These are phyloP conservation scores for Staphylotrichum tortipilum DNA, from an alignment of 495 filamentous ascomycete species.

Conservation along the genomic window DNA sequence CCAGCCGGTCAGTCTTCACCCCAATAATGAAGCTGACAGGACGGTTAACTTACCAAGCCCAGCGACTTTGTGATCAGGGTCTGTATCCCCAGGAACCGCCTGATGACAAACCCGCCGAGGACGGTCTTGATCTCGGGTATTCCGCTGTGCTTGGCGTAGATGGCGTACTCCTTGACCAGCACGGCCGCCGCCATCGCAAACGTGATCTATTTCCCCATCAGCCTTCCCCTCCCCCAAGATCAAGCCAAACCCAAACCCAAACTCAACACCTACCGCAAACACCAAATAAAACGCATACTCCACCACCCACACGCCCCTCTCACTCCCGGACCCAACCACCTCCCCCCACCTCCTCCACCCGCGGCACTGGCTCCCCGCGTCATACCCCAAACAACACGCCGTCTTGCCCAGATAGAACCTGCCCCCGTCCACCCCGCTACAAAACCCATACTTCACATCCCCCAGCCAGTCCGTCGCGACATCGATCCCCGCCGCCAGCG, in stretches of 20 bases:
- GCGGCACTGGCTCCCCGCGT: conserved; percentile 64
- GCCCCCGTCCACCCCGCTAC: conserved; percentile 64
- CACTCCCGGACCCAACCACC: conserved; percentile 52
- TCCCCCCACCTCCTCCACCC: conserved; percentile 82
- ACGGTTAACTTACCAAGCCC: conserved; percentile 59
- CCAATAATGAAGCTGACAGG: background rate
- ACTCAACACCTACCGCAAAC: conserved; percentile 55
- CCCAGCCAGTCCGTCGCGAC: conserved; percentile 91
- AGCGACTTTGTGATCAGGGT: conserved; percentile 86
- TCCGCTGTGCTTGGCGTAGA: conserved; percentile 89
- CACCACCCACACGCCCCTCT: conserved; percentile 63
- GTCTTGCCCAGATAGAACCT: conserved; percentile 80
- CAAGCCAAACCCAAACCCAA: conserved; percentile 18
- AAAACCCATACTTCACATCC: conserved; percentile 89
- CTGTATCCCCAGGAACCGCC: conserved; percentile 86
- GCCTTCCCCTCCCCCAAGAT: background rate
- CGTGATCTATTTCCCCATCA: conserved; percentile 44
- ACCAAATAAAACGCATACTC: conserved; percentile 81
- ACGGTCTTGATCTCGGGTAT: conserved; percentile 98
- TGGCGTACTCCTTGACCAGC: conserved; percentile 73
- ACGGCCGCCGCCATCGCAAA: conserved; percentile 75
- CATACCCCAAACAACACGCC: conserved; percentile 90
- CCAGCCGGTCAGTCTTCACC: conserved; percentile 16
- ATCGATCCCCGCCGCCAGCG: conserved; percentile 81
- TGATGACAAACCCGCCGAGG: conserved; percentile 88